Evolutionary conservation across 768 basidiomycete genomes (phyloP).

Genomic region (Rhizopogon vesiculosus): DNA sequence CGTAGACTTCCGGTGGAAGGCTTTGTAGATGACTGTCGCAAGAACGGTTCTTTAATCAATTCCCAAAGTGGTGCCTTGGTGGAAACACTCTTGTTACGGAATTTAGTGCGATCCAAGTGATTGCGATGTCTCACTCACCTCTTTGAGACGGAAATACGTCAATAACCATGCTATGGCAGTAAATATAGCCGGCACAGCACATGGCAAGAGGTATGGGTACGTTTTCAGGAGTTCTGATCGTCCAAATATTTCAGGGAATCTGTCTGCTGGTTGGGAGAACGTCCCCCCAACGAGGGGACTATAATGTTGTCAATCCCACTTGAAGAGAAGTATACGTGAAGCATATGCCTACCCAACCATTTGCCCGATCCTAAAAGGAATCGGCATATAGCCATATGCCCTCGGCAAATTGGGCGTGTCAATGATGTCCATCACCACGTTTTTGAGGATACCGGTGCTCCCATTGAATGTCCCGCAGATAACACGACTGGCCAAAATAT

Average conservation of each 20-base stretch:
- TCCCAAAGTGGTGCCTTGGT: not conserved
- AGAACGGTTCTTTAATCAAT: not conserved
- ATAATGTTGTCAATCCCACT: not conserved
- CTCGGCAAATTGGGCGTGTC: slow-evolving; percentile 23
- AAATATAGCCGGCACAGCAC: slow-evolving; percentile 56
- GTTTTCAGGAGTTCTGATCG: slow-evolving; percentile 48
- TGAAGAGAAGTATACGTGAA: slow-evolving; percentile 4
- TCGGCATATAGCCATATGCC: slow-evolving; percentile 58
- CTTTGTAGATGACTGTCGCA: not conserved
- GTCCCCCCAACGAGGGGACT: slow-evolving; percentile 69
- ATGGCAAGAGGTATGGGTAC: slow-evolving; percentile 74
- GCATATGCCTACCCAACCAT: slow-evolving; percentile 33
- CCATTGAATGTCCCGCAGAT: slow-evolving; percentile 48
- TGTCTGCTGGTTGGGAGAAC: slow-evolving; percentile 59
- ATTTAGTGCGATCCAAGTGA: not conserved
- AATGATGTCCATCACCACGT: slow-evolving; percentile 38
- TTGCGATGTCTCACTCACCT: slow-evolving; percentile 28
- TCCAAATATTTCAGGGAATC: slow-evolving; percentile 60
- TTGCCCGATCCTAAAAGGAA: slow-evolving; percentile 36
- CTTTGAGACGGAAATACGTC: slow-evolving; percentile 48
- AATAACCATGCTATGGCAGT: slow-evolving; percentile 46
- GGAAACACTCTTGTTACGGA: not conserved
- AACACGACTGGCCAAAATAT: slow-evolving; percentile 28
- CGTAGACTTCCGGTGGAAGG: not conserved
- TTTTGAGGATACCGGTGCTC: slow-evolving; percentile 47